These are phyloP conservation scores for Melastoma candidum DNA, from an alignment of 441 rosid genomes.

Conservation along the genomic window DNA sequence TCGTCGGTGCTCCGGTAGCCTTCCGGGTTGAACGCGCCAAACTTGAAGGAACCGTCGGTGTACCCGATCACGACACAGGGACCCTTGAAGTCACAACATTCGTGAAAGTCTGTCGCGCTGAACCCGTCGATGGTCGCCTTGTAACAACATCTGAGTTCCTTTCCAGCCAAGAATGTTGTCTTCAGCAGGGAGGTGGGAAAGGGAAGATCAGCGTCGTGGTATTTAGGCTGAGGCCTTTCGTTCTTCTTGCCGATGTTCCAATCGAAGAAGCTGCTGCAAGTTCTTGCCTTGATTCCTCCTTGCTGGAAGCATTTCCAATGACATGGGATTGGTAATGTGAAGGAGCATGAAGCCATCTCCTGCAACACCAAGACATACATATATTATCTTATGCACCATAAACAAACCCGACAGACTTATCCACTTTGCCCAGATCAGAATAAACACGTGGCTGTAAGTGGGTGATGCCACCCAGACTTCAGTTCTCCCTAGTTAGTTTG, in stretches of 20 bases:
- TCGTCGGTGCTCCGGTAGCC: constrained; percentile 92
- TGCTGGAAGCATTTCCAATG: constrained; percentile 14
- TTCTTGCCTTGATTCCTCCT: constrained; percentile 23
- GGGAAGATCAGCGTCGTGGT: constrained; percentile 45
- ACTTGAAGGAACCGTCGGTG: constrained; percentile 44
- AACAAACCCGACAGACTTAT: no score
- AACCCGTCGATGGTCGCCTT: constrained; percentile 67
- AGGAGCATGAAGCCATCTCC: constrained; percentile 39
- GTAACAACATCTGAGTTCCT: constrained; percentile 70
- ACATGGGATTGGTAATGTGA: constrained; percentile 15
- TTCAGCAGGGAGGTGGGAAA: constrained; percentile 55
- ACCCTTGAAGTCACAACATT: constrained; percentile 74
- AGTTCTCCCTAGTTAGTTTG: no score
- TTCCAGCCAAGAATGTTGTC: constrained; percentile 62
- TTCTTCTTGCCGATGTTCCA: constrained; percentile 50
- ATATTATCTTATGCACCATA: no score
- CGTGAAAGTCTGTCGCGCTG: constrained; percentile 65
- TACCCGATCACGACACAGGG: constrained; percentile 36
- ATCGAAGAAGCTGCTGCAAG: constrained; percentile 28
- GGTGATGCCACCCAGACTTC: no score
- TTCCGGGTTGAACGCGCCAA: constrained; percentile 74
- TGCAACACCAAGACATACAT: no score
- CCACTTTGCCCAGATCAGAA: no score
- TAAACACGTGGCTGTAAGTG: no score
- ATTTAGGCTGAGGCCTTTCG: constrained; percentile 29